Conservation (phyloP, 805 yeast species). For the Wickerhamiella spandovensis region DNA sequence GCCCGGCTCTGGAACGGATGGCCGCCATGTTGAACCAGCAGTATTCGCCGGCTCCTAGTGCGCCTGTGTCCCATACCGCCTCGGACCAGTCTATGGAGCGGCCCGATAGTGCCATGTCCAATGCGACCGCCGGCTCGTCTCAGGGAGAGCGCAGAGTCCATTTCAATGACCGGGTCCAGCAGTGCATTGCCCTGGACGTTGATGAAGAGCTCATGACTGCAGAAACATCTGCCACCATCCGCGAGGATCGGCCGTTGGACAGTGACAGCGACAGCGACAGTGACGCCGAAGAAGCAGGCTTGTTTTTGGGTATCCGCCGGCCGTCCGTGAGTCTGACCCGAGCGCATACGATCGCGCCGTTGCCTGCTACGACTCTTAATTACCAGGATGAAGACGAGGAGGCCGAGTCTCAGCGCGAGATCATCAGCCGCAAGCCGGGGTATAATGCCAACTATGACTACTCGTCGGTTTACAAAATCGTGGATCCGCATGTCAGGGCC, state of each 20-base stretch:
- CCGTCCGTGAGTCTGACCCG: conserved; percentile 18
- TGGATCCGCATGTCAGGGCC: conserved; percentile 18
- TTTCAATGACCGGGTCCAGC: conserved; percentile 88
- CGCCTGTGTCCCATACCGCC: neutral
- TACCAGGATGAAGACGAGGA: conserved; percentile 52
- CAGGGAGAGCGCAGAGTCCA: conserved; percentile 56
- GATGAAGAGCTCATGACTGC: conserved; percentile 6
- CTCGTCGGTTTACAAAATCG: conserved; percentile 15
- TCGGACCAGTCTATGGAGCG: conserved; percentile 1
- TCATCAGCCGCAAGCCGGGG: conserved; percentile 18
- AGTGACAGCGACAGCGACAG: conserved; percentile 24
- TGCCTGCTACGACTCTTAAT: conserved; percentile 81
- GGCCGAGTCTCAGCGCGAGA: conserved; percentile 50
- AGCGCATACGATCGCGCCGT: conserved; percentile 43
- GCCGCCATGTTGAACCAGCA: conserved; percentile 23
- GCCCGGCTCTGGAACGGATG: conserved; percentile 19
- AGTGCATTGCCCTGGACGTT: conserved; percentile 64
- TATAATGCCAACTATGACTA: conserved; percentile 17
- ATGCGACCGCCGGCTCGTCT: conserved; percentile 4
- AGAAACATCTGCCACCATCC: conserved; percentile 15
- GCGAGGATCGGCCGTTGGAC: conserved; percentile 14
- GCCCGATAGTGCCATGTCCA: neutral
- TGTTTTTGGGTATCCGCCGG: conserved; percentile 42
- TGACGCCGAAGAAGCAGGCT: conserved; percentile 45
- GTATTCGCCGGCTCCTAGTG: conserved; percentile 10